These are phyloP conservation scores for Globomyces sp. DNA, from an alignment of 371 early-diverging fungal genomes.

Conservation along the genomic window DNA sequence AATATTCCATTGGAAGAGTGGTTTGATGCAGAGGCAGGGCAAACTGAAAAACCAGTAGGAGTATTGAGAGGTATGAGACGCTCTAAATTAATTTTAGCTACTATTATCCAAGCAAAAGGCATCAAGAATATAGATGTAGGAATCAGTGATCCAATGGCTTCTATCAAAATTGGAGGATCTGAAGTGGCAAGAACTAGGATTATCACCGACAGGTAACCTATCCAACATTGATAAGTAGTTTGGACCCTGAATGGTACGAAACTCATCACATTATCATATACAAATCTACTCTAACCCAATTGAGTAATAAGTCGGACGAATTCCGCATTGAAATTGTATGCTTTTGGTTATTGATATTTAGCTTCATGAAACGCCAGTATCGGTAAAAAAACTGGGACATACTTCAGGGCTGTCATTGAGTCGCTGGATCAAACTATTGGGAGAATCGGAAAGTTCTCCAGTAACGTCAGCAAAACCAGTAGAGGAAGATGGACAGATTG, in stretches of 20 bases:
- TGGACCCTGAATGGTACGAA: constrained; percentile 51
- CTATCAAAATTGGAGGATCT: constrained; percentile 67
- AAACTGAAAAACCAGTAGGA: constrained; percentile 71
- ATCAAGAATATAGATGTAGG: constrained; percentile 79
- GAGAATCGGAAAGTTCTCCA: background rate
- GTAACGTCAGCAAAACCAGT: constrained; percentile 4
- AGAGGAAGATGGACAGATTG: constrained; percentile 10
- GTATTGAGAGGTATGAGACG: constrained; percentile 58
- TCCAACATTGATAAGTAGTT: constrained; percentile 1
- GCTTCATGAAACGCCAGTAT: constrained; percentile 62
- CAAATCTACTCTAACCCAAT: constrained; percentile 27
- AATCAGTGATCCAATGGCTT: constrained; percentile 78
- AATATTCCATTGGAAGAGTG: constrained; percentile 15
- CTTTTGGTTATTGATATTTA: no score
- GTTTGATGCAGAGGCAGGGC: constrained; percentile 14
- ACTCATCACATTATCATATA: constrained; percentile 36
- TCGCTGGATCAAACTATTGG: constrained; percentile 38
- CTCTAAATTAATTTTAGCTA: constrained; percentile 34
- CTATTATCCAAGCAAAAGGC: constrained; percentile 69
- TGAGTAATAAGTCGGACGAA: constrained; percentile 26
- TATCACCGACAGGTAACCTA: constrained; percentile 16
- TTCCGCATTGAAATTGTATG: constrained; percentile 54
- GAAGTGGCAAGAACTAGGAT: constrained; percentile 62
- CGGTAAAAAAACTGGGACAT: constrained; percentile 67
- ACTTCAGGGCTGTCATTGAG: constrained; percentile 33